Evolutionary conservation across 2,329 filamentous ascomycete genomes (phyloP).

Genomic region (Tolypocladium ovalisporum): DNA sequence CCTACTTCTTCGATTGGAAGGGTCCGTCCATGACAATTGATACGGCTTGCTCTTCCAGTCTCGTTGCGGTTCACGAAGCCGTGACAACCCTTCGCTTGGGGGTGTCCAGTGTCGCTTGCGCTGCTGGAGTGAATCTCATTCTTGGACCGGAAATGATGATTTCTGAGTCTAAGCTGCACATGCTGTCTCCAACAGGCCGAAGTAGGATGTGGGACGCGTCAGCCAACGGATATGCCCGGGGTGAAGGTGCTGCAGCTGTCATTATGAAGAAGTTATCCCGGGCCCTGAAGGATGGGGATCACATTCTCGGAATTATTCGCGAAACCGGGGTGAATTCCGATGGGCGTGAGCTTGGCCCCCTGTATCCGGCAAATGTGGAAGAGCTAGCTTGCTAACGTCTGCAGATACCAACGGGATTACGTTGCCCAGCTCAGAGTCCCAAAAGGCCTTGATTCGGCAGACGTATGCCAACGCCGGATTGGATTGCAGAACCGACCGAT

Average conservation of each 20-base stretch:
- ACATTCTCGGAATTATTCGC: slow-evolving; percentile 21
- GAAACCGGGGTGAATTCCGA: slow-evolving; percentile 24
- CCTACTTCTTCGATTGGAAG: slow-evolving; percentile 33
- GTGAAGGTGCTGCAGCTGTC: slow-evolving; percentile 21
- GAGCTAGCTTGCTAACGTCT: not conserved
- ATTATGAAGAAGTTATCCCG: slow-evolving; percentile 31
- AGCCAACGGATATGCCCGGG: slow-evolving; percentile 38
- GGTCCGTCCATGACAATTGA: slow-evolving; percentile 38
- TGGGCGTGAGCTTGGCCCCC: slow-evolving; percentile 13
- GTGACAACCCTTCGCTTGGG: slow-evolving; percentile 11
- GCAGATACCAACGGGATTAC: slow-evolving; percentile 27
- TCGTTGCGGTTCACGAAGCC: slow-evolving; percentile 34
- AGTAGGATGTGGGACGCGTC: slow-evolving; percentile 21
- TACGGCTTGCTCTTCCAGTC: slow-evolving; percentile 36
- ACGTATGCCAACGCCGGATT: slow-evolving; percentile 19
- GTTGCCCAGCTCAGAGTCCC: slow-evolving; percentile 6
- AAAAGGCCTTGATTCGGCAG: slow-evolving; percentile 12
- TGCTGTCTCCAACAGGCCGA: slow-evolving; percentile 3
- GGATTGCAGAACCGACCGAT: slow-evolving; percentile 24
- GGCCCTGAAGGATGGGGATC: slow-evolving; percentile 31
- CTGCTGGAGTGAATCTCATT: slow-evolving; percentile 29
- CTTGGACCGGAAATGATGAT: slow-evolving; percentile 4
- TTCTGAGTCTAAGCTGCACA: slow-evolving; percentile 1
- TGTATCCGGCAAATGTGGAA: not conserved
- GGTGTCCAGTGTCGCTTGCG: slow-evolving; percentile 20